Conservation (phyloP, 2,329 filamentous ascomycete species). For the Gyromitra esculenta region DNA sequence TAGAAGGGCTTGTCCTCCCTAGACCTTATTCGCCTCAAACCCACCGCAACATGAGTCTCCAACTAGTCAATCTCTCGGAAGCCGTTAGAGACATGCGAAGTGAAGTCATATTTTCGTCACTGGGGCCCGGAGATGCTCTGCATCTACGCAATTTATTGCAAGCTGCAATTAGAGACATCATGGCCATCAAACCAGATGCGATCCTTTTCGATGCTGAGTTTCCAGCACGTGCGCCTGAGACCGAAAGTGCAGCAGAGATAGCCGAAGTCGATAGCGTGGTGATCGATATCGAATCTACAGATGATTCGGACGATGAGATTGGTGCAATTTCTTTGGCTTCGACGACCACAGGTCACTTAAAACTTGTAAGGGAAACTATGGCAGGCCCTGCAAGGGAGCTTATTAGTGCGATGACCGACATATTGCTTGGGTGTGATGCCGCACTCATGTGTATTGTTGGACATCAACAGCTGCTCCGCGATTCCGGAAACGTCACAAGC, state of each 20-base stretch:
- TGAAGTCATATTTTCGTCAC: constrained; percentile 68
- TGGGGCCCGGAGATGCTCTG: constrained; percentile 65
- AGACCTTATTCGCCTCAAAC: constrained; percentile 59
- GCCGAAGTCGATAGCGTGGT: constrained; percentile 54
- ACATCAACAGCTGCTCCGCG: constrained; percentile 63
- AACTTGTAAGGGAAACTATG: constrained; percentile 60
- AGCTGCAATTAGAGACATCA: constrained; percentile 66
- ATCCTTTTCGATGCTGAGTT: constrained; percentile 62
- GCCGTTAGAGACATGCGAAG: constrained; percentile 68
- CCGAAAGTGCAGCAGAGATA: constrained; percentile 24
- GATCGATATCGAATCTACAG: constrained; percentile 60
- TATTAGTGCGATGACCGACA: constrained; percentile 63
- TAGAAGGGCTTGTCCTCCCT: constrained; percentile 61
- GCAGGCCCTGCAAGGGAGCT: constrained; percentile 64
- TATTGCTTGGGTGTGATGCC: constrained; percentile 65
- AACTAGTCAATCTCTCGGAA: constrained; percentile 68
- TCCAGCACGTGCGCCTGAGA: constrained; percentile 51
- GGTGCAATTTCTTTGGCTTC: constrained; percentile 31
- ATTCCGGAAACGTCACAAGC: constrained; percentile 61
- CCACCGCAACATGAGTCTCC: constrained; percentile 64
- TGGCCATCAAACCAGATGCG: constrained; percentile 66
- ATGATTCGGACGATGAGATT: neutral
- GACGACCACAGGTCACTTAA: constrained; percentile 53
- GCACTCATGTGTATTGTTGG: constrained; percentile 68
- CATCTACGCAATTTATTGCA: constrained; percentile 68